Evolutionary conservation across 179 eudicot genomes (phyloP).

Genomic region (Drosera spatulata): DNA sequence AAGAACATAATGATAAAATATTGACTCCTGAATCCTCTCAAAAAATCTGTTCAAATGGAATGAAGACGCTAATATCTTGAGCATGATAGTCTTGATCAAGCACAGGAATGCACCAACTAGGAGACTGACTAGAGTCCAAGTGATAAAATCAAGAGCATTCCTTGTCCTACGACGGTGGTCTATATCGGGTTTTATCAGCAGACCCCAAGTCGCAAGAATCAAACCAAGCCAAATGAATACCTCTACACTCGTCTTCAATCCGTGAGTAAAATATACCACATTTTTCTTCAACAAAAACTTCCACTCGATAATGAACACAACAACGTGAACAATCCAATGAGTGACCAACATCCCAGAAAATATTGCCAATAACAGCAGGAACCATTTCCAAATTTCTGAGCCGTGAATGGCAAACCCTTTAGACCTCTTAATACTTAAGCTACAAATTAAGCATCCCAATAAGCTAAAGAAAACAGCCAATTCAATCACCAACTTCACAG

Average conservation of each 20-base stretch:
- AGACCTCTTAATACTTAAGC: conserved; percentile 11
- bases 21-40: conserved; percentile 32
- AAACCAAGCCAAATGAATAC: conserved; percentile 24
- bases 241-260: conserved; percentile 16
- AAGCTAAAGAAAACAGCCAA: conserved; percentile 15
- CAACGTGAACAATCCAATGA: conserved; percentile 19
- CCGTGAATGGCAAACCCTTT: conserved; percentile 10
- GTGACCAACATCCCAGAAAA: conserved; percentile 29
- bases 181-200: conserved; percentile 13
- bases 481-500: conserved; percentile 11
- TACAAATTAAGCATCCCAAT: conserved; percentile 17
- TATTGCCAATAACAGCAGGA: conserved; percentile 23
- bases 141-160: conserved; percentile 14
- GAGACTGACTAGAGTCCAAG: conserved; percentile 15
- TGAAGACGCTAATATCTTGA: conserved; percentile 30
- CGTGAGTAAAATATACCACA: conserved; percentile 31
- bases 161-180: not conserved
- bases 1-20: conserved; percentile 32
- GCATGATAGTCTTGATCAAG: conserved; percentile 27
- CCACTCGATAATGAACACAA: conserved; percentile 33
- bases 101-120: conserved; percentile 26
- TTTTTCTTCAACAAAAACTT: conserved; percentile 27
- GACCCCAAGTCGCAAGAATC: conserved; percentile 22
- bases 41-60: conserved; percentile 35
- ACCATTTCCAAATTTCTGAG: conserved; percentile 31